Percentiles rank a stretch among this genome's conserved stretches.
phyloP scores from a whole-genome alignment of 345 rosid genomes.

The Brassica rapa region DNA sequence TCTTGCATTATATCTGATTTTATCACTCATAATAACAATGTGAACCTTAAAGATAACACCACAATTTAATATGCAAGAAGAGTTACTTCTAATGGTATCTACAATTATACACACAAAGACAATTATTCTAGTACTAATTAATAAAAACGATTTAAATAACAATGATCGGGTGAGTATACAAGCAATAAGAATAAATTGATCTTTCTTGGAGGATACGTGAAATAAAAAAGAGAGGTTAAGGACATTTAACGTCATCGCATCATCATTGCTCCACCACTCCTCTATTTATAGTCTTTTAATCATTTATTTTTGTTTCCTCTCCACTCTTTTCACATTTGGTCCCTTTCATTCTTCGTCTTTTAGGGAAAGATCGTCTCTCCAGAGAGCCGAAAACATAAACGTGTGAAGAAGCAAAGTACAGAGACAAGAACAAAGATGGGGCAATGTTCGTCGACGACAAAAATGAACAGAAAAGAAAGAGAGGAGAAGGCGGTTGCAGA shows the following conservation, averaged over 20 bases:
- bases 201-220: constrained; percentile 18
- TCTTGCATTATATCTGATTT: neutral
- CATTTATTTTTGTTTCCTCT: constrained; percentile 1
- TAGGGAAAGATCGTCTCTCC: neutral
- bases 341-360: constrained; percentile 18
- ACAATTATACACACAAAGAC: constrained; percentile 13
- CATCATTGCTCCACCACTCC: constrained; percentile 41
- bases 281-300: constrained; percentile 33
- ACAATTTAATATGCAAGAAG: neutral
- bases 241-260: constrained; percentile 40
- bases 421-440: constrained; percentile 33
- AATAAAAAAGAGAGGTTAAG: constrained; percentile 6
- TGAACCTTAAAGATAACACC: neutral
- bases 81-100: neutral
- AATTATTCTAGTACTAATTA: neutral
- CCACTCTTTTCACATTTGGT: constrained; percentile 31
- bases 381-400: neutral
- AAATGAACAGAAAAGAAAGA: constrained; percentile 22
- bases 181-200: constrained; percentile 22
- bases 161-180: constrained; percentile 21
- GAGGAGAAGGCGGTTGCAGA: constrained; percentile 5
- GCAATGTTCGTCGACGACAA: constrained; percentile 35
- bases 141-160: neutral
- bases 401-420: constrained; percentile 14
- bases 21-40: neutral